Percentiles rank a stretch among this genome's conserved stretches.
These are phyloP conservation scores for Paramecium tetraurelia DNA, from an alignment of 73 alveolate genomes.

Conservation along the genomic window DNA sequence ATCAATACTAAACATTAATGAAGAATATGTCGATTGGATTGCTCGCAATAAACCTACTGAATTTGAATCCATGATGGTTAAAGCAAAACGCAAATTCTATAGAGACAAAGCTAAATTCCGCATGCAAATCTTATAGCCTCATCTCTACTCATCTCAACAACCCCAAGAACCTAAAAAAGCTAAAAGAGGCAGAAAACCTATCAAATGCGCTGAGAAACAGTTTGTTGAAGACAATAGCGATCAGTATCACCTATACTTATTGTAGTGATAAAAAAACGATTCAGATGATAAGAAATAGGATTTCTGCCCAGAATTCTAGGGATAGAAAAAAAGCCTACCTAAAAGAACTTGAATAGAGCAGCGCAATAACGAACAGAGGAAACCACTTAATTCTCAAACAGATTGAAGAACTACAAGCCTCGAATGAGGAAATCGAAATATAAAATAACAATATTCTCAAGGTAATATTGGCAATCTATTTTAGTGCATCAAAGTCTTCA, in stretches of 20 bases:
- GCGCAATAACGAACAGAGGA: background rate
- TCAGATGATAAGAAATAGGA: conserved; percentile 61
- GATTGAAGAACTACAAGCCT: background rate
- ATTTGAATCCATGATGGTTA: background rate
- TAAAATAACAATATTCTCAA: background rate
- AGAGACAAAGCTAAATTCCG: conserved; percentile 40
- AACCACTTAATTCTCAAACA: background rate
- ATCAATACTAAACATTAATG: background rate
- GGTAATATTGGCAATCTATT: background rate
- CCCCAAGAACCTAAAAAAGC: conserved; percentile 24
- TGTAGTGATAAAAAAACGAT: conserved; percentile 31
- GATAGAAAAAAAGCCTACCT: conserved; percentile 60
- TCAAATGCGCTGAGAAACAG: background rate
- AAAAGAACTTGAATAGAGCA: conserved; percentile 43
- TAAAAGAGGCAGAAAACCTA: conserved; percentile 43
- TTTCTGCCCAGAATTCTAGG: conserved; percentile 59
- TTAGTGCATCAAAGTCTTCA: background rate
- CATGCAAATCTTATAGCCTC: background rate
- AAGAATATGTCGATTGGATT: conserved; percentile 28
- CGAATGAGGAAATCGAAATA: background rate
- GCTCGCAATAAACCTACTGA: background rate
- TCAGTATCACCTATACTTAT: background rate
- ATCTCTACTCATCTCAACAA: background rate
- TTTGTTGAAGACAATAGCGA: background rate
- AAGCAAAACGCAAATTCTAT: background rate